A percentile compares a stretch with the other conserved stretches of the same genome.
Evolutionary conservation across 495 filamentous ascomycete species (phyloP).

Genomic region (Penicillium desertorum): DNA sequence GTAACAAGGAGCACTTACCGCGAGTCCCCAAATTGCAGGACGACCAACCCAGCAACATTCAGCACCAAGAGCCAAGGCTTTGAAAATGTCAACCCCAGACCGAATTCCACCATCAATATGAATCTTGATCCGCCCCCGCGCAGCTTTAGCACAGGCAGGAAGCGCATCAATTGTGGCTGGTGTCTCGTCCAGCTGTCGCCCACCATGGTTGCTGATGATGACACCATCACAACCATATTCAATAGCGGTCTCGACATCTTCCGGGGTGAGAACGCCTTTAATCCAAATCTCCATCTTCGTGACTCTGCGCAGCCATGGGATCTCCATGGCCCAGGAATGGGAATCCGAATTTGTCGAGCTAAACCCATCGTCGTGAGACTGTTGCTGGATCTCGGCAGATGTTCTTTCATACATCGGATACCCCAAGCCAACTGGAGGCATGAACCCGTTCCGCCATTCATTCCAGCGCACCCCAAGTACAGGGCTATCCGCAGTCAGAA

Average conservation of each 20-base stretch:
- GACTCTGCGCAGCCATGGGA: constrained; percentile 45
- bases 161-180: constrained; percentile 61
- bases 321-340: constrained; percentile 59
- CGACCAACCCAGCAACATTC: constrained; percentile 65
- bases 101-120: constrained; percentile 66
- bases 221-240: constrained; percentile 57
- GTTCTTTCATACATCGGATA: constrained; percentile 56
- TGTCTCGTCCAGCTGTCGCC: constrained; percentile 63
- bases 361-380: constrained; percentile 54
- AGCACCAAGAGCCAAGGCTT: constrained; percentile 65
- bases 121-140: constrained; percentile 59
- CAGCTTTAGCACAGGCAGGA: constrained; percentile 63
- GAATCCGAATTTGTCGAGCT: constrained; percentile 59
- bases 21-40: constrained; percentile 53
- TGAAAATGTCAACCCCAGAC: constrained; percentile 67
- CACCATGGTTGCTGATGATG: constrained; percentile 70
- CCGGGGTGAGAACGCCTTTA: constrained; percentile 56
- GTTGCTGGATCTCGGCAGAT: constrained; percentile 63
- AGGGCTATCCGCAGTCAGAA: constrained; percentile 82
- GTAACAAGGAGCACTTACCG: constrained; percentile 21
- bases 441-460: constrained; percentile 45
- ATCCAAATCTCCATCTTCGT: constrained; percentile 58
- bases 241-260: constrained; percentile 54
- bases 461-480: constrained; percentile 59
- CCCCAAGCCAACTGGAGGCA: constrained; percentile 32